Conservation (phyloP, 257 asterid genomes). For the Sherardia arvensis region DNA sequence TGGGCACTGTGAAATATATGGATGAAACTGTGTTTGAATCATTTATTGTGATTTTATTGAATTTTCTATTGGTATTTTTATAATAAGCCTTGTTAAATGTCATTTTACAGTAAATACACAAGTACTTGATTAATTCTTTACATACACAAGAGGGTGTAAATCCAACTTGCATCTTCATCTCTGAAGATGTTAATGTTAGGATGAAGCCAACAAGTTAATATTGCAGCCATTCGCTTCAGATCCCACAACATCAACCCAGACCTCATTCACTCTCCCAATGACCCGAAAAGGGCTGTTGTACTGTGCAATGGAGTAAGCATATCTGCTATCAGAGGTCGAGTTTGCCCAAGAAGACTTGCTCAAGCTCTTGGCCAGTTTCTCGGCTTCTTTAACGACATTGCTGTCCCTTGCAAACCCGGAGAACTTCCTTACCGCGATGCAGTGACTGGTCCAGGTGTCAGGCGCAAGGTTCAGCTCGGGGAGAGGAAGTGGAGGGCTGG, state of each 20-base stretch:
- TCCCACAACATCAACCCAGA: constrained; percentile 74
- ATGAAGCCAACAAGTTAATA: constrained; percentile 29
- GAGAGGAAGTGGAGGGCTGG: constrained; percentile 64
- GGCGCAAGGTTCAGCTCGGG: constrained; percentile 65
- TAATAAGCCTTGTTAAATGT: too few relatives aligned
- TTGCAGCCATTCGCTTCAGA: constrained; percentile 40
- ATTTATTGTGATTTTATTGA: too few relatives aligned
- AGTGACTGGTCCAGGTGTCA: constrained; percentile 41
- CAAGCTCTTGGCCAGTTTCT: constrained; percentile 61
- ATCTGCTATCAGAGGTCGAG: constrained; percentile 35
- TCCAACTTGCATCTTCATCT: background rate
- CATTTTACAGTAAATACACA: too few relatives aligned
- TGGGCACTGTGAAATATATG: too few relatives aligned
- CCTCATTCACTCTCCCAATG: constrained; percentile 58
- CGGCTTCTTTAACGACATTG: constrained; percentile 72
- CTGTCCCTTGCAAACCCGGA: constrained; percentile 74
- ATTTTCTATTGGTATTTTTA: too few relatives aligned
- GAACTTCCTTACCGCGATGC: constrained; percentile 71
- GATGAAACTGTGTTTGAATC: too few relatives aligned
- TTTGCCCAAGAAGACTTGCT: constrained; percentile 63
- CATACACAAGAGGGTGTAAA: background rate
- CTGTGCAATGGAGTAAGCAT: constrained; percentile 75
- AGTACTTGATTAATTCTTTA: background rate
- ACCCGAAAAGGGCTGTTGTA: constrained; percentile 58
- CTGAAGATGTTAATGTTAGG: constrained; percentile 25